Conservation (phyloP, 257 asterid genomes). For the Cruciata laevipes region DNA sequence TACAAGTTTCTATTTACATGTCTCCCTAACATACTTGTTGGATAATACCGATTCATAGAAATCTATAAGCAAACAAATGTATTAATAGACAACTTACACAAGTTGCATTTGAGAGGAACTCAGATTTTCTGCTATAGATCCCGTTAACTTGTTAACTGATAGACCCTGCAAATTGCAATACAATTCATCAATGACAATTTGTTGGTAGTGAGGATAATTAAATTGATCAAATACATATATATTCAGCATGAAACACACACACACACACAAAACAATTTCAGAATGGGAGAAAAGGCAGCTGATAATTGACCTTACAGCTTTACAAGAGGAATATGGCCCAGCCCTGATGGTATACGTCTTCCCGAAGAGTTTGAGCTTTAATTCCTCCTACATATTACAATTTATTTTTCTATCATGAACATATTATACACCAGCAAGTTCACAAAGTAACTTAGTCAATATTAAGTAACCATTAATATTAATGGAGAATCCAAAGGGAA, state of each 20-base stretch:
- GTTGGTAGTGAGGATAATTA: not conserved
- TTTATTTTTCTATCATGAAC: too few relatives aligned
- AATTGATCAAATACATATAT: not conserved
- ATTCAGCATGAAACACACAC: not conserved
- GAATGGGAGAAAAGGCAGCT: not conserved
- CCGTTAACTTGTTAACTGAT: slow-evolving; percentile 67
- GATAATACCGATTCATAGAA: not conserved
- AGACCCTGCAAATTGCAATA: slow-evolving; percentile 78
- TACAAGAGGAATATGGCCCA: slow-evolving; percentile 73
- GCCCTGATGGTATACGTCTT: slow-evolving; percentile 58
- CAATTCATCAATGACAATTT: slow-evolving; percentile 12
- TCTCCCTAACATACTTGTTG: too few relatives aligned
- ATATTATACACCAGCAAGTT: slow-evolving; percentile 7
- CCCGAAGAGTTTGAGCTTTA: slow-evolving; percentile 69
- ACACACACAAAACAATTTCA: not conserved
- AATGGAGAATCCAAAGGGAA: slow-evolving; percentile 1
- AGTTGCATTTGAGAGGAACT: slow-evolving; percentile 71
- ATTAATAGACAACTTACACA: slow-evolving; percentile 48
- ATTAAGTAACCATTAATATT: not conserved
- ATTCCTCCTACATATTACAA: slow-evolving; percentile 59
- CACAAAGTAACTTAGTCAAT: not conserved
- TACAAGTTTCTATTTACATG: too few relatives aligned
- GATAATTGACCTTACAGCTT: slow-evolving; percentile 56
- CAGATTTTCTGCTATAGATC: slow-evolving; percentile 72
- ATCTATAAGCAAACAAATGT: not conserved